Evolutionary conservation across 1,139 yeast genomes (phyloP), one percentile per base, ranked within the genome.

Genomic region (Magnusiomyces starmeri): DNA sequence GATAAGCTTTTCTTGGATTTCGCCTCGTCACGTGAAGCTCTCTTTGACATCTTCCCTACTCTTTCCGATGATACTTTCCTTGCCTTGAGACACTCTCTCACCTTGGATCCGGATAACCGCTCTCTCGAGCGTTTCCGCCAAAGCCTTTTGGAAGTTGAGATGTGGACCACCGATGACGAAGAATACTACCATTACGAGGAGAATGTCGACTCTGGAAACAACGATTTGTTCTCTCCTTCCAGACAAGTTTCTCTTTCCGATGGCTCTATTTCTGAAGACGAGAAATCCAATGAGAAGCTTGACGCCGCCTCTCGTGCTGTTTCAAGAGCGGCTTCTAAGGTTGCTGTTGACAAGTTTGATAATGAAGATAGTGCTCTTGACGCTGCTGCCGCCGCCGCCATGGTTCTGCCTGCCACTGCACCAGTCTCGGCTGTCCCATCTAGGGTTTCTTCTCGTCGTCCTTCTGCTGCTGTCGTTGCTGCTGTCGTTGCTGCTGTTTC

Each of bases 31-130:
- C 79, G 97, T 59, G 97, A 90, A 66, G 86, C 95, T 0, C 72
- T 92, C 51, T 89, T 89, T 70, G 97, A 92, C 70, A 86, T 89
- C 48, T 92, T 90, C 67, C 89, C 96, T 10, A 76, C 90, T 4
- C 83, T 92, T 88, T 81, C 95, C 53, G 82, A 81, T 50, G 97
- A 90, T 63, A 78, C 89, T 63, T 92, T 88, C 65, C 79, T 86
- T 10, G 95, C 86, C 0, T 76, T 90, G 63, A 78, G 96, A 57
- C 79, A 79, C 59, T 77, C 87, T 57, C 75, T 92, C 54, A 84
- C 95, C 20, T 78, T 90, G 56, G 96, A 90, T 70, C 98, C 98
- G 1, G 78, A 77, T 46, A 87, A 90, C 69, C 81, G 98, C 62
- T 83, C 83, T 59, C 72, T 92, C 57, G 63, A 64, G 2, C 70